Base-by-base conservation (phyloP, 495 filamentous ascomycete genomes). In the Penicillium mononematosum region DNA sequence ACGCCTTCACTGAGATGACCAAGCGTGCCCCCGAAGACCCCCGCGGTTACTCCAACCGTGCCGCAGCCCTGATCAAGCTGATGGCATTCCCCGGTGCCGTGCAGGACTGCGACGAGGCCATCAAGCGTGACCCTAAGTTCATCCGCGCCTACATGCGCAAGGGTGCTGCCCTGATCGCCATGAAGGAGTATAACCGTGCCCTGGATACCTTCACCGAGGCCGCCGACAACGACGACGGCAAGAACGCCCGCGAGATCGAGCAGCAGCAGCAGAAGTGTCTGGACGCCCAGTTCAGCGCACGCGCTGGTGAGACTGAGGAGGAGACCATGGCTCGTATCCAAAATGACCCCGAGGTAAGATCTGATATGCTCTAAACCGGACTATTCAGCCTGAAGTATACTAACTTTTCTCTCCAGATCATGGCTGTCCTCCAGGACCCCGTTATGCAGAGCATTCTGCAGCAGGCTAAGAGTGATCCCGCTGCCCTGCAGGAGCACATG, bases 371-470 rank as follows among this genome's bases (percentile, higher is more conserved):
- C 1, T 32, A 10, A 14, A 19, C n/a, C 12, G 9, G n/a, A 19
- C 14, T 10, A 32, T 19, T 17, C 3, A 9, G 27, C 24, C 4
- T 16, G 5, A 19, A 31, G 24, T 56, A 53, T 63, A 43, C 76
- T 83, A 73, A 81, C 64, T 5, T 5, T 5, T 24, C 12, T 44
- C 12, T 17, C 16, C 58, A 94, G 88, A 93, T 96, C 70, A 86
- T 94, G 83, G 75, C 82, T 53, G 95, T 98, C 67, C 87, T 97
- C 69, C 84, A 88, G 70, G 95, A 98, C 67, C 94, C 94, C 5
- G 85, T 98, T 66, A 98, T 98, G 95, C 91, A 98, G 73, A 89
- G 87, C 68, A 98, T 98, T 62, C 85, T 98, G 39, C 89, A 94
- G 71, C 91, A 97, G 77, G 94, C 94, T 47, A 96, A 98, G 79